Conservation (phyloP, 2,329 filamentous ascomycete genomes). For the Cladophialophora exuberans region DNA sequence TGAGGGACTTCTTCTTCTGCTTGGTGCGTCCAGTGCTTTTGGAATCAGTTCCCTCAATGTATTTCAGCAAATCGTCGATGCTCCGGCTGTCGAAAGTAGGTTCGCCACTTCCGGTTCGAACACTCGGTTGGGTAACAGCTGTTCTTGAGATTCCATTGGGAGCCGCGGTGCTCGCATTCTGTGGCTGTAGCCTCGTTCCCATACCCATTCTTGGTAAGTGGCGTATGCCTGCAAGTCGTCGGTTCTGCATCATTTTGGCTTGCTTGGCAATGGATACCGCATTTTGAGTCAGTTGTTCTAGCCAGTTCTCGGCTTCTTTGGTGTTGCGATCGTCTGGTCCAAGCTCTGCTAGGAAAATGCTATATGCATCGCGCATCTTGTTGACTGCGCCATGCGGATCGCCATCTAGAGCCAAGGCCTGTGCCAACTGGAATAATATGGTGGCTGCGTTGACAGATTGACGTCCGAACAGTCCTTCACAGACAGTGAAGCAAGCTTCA, state of each 20-base stretch:
- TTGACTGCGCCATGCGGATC: slow-evolving; percentile 89
- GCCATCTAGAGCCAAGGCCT: slow-evolving; percentile 92
- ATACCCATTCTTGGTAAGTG: slow-evolving; percentile 68
- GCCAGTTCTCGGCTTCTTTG: slow-evolving; percentile 95
- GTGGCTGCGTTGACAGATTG: slow-evolving; percentile 92
- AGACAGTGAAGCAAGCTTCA: slow-evolving; percentile 85
- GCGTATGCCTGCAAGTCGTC: slow-evolving; percentile 67
- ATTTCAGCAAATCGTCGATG: slow-evolving; percentile 91
- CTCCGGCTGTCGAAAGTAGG: slow-evolving; percentile 71
- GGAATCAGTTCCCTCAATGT: slow-evolving; percentile 75
- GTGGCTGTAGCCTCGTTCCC: slow-evolving; percentile 33
- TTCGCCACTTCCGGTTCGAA: slow-evolving; percentile 39
- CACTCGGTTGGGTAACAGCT: slow-evolving; percentile 17
- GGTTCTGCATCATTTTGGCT: slow-evolving; percentile 80
- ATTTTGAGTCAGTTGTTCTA: slow-evolving; percentile 93
- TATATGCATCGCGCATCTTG: slow-evolving; percentile 95
- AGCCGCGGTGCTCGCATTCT: slow-evolving; percentile 46
- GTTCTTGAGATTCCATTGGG: slow-evolving; percentile 48
- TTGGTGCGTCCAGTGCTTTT: slow-evolving; percentile 46
- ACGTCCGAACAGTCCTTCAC: slow-evolving; percentile 86
- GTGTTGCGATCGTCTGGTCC: slow-evolving; percentile 94
- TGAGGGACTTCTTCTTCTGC: slow-evolving; percentile 43
- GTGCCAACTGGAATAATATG: slow-evolving; percentile 93
- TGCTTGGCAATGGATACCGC: slow-evolving; percentile 94
- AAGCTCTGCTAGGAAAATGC: slow-evolving; percentile 86